phyloP scores from a whole-genome alignment of 768 basidiomycete species.

The Inosperma sp. region DNA sequence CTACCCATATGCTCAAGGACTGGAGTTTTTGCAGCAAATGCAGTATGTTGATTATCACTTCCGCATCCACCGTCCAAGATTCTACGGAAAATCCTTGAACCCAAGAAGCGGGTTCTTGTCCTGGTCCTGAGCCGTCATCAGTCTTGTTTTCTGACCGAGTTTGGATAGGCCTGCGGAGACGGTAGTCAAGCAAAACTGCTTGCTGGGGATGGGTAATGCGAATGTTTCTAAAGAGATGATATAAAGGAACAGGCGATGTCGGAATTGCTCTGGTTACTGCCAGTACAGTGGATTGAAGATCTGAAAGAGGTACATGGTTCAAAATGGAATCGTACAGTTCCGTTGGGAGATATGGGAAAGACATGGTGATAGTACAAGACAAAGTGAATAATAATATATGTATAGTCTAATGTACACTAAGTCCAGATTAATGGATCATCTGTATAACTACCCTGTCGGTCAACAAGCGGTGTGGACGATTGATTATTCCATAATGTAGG shows the following conservation, averaged over 20 bases:
- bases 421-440: constrained; percentile 21
- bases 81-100: constrained; percentile 50
- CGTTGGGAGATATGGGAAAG: constrained; percentile 44
- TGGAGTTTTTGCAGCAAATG: constrained; percentile 48
- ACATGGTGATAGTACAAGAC: constrained; percentile 18
- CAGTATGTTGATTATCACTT: constrained; percentile 68
- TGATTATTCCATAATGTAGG: constrained; percentile 38
- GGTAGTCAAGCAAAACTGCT: constrained; percentile 51
- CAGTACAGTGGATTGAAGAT: constrained; percentile 50
- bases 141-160: constrained; percentile 2
- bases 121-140: constrained; percentile 1
- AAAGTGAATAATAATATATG: constrained; percentile 2
- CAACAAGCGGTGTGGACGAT: constrained; percentile 14
- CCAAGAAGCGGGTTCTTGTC: constrained; percentile 28
- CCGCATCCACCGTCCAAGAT: constrained; percentile 70
- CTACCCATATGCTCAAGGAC: constrained; percentile 60
- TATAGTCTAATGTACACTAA: background rate
- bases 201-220: constrained; percentile 47
- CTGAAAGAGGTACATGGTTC: constrained; percentile 40
- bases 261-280: constrained; percentile 64
- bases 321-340: constrained; percentile 66
- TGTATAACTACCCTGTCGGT: constrained; percentile 13
- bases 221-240: constrained; percentile 57
- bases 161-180: constrained; percentile 36
- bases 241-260: constrained; percentile 47